Base-by-base conservation (phyloP, 2,329 filamentous ascomycete genomes). In the Claviceps africana region DNA sequence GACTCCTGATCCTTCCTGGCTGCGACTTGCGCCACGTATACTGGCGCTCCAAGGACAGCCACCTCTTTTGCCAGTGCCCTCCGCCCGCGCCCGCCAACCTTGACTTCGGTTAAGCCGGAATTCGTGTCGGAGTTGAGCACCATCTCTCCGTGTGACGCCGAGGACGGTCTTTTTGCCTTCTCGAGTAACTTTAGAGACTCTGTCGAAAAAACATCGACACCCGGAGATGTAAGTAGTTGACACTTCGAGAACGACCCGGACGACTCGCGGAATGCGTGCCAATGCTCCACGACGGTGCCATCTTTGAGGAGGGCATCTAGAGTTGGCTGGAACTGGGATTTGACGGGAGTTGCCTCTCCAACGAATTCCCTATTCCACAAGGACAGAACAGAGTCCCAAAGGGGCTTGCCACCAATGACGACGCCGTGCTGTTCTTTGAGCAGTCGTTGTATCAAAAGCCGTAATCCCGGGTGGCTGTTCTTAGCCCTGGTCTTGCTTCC, bases 41-140 rank as follows among this genome's bases (percentile, higher is more conserved):
- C 72, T 2, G 75, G 75, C 1, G 75, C 75, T 50, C 70, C 67
- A 30, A 78, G 60, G n/a, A 71, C 66, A 37, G 74, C 73, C 19
- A 78, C 67, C 48, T 73, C 71, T 10, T 68, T 60, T 3, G 67
- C 65, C 47, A 71, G 66, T 57, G 62, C 58, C 52, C 53, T 51
- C 19, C 53, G 47, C 3, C 70, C 64, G 51, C 70, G 64, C 46
- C 67, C 65, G 10, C 63, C 63, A 13, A 49, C 22, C 46, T 62
- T 65, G 28, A 52, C 43, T 5, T 53, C 52, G 11, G 39, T 46
- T 17, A 50, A 43, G 17, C 50, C 55, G 8, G 42, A 17, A 17
- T 28, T 44, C 17, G 45, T 48, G 31, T 33, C 47, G 22, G 46
- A 21, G 10, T 39, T 15, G 25, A 35, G 11, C 19, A 33, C 7